Base-by-base conservation (phyloP, 208 protist species). In the Trypanosoma lewisi region DNA sequence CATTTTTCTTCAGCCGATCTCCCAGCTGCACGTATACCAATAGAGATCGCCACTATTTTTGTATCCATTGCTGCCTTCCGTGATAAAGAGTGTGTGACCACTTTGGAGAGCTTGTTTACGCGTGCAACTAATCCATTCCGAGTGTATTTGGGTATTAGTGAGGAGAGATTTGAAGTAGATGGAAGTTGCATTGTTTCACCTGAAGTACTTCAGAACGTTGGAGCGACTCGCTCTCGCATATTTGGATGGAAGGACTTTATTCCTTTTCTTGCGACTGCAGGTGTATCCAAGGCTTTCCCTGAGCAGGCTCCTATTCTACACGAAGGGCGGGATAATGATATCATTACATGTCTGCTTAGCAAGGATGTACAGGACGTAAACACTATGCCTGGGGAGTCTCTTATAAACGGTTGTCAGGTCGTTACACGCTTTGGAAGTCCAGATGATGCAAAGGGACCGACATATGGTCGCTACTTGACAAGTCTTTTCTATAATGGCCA, bases 61-160 rank as follows among this genome's bases (percentile, higher is more conserved):
- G 77, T 96, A 12, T 95, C 86, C 0, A 86, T 97, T 25, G 85
- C 91, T 0, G 58, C 89, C 41, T 97, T 90, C 63, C 80, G 89
- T 42, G 94, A 97, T 54, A 48, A 21, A 39, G 90, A 97, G 80
- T 95, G 88, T 63, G 75, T 76, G n/a, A 74, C 71, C n/a, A 97
- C 94, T 28, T 54, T 97, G 16, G 37, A 80, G n/a, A 73, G 83
- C 60, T 27, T 95, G n/a, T 87, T 91, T 30, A 58, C 45, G 31
- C 65, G 69, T 48, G 83, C 89, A 27, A 59, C 54, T 2, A 67
- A 70, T 8, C 80, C 73, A 7, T 67, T 85, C 34, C 73, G 80
- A 47, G 76, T 97, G 27, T 95, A 77, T 73, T 63, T 92, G 36
- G 94, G 94, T 42, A 77, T 97, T 36, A 92, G 82, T 59, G 90